A percentile compares a stretch with the other conserved stretches of the same genome.
Conservation (phyloP, 108 stramenopile species). For the Skeletonema potamos region DNA sequence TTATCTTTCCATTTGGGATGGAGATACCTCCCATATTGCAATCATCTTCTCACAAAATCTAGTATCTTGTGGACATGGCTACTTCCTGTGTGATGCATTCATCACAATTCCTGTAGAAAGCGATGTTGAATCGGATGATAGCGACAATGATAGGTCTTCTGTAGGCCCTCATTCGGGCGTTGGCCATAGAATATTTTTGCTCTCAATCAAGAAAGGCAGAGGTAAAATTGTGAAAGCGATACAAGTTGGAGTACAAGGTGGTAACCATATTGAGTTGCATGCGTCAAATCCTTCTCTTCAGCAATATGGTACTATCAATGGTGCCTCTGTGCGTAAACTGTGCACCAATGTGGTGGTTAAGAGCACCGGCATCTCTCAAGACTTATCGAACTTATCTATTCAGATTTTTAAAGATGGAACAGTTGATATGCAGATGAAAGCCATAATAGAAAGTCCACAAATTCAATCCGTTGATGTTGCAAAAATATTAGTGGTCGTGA, state of each 20-base stretch:
- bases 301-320: not conserved
- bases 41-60: constrained; percentile 16
- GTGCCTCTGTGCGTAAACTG: not conserved
- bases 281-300: constrained; percentile 21
- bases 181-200: constrained; percentile 16
- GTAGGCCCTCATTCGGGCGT: not conserved
- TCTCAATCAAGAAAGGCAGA: constrained; percentile 9
- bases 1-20: constrained; percentile 20
- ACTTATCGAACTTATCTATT: not conserved
- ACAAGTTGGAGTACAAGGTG: not conserved
- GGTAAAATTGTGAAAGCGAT: constrained; percentile 14
- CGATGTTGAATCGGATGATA: not conserved
- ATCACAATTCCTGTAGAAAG: constrained; percentile 12
- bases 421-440: constrained; percentile 6
- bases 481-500: constrained; percentile 9
- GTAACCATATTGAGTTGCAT: not conserved
- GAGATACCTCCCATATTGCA: constrained; percentile 12
- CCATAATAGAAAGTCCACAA: not conserved
- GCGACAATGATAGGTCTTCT: not conserved
- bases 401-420: constrained; percentile 4
- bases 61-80: constrained; percentile 27
- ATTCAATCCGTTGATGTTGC: not conserved
- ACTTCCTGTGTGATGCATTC: constrained; percentile 21
- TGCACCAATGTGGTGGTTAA: constrained; percentile 20
- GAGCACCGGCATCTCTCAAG: not conserved